Base-by-base conservation (phyloP, 2,329 filamentous ascomycete species). In the Fusarium aywerte region DNA sequence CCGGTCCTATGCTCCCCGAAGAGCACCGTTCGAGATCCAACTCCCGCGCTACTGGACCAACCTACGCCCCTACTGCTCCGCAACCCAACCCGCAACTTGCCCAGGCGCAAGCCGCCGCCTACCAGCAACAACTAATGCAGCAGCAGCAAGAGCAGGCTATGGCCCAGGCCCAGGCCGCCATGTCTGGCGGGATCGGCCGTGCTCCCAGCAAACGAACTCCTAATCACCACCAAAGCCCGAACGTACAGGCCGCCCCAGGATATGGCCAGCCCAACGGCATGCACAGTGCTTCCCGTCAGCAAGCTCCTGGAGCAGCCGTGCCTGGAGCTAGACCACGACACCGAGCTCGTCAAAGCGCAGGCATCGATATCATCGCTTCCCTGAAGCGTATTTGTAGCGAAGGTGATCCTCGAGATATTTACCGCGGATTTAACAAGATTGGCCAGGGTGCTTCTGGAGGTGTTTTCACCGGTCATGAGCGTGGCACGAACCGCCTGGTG, bases 371-470 rank as follows among this genome's bases (percentile, higher is more conserved):
- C 55, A 86, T 96, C 36, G 87, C 89, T 20, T 89, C 92, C 18
- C 84, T 99, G 52, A 92, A 93, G 77, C 88, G 92, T 31, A 98
- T 99, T 67, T 98, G 96, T 78, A 94, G 90, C 21, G 89, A 93
- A 52, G 92, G 92, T 45, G 95, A 99, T 75, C 96, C 96, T 5
- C 92, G 92, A 25, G 89, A 92, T 54, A 90, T 95, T 67, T 99
- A 97, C 80, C 88, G 90, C 57, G 90, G 90, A 58, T 88, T 98
- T 71, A 94, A 89, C 76, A 98, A 98, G 82, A 98, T 99, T 76
- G 96, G 96, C 1, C 96, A 99, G 79, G 96, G 96, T 78, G 96
- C 96, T 35, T 98, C 95, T 10, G 96, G 96, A 71, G 96, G 96
- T 64, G 96, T 99, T 2, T 99, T 89, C 76, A 97, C 93, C 1